Percentiles rank a stretch among this genome's conserved stretches.
phyloP scores from a whole-genome alignment of 108 stramenopile species.

The Mayamaea pseudoterrestris region DNA sequence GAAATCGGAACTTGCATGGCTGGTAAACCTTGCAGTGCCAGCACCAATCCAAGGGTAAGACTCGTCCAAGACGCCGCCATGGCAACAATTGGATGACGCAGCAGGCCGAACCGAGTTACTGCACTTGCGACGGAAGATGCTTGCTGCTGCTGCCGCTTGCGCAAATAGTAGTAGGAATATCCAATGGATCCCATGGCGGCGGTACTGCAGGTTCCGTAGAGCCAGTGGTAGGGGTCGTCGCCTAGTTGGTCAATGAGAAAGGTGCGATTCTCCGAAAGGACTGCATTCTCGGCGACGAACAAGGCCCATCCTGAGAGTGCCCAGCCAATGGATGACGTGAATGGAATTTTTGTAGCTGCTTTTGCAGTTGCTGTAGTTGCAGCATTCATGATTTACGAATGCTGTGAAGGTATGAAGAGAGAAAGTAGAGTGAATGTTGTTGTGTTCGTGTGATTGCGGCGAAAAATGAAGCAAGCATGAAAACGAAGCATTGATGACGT shows the following conservation, averaged over 20 bases:
- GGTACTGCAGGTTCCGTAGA: constrained; percentile 69
- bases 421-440: too few species aligned
- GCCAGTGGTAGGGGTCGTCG: constrained; percentile 59
- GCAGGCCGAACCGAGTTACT: too few species aligned
- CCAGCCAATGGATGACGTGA: too few species aligned
- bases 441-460: too few species aligned
- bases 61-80: constrained; percentile 19
- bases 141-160: constrained; percentile 15
- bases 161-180: constrained; percentile 57
- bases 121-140: neutral
- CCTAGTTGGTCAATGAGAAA: constrained; percentile 45
- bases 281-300: constrained; percentile 73
- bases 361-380: too few species aligned
- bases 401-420: too few species aligned
- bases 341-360: too few species aligned
- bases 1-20: constrained; percentile 72
- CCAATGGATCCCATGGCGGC: constrained; percentile 62
- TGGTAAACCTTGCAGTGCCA: constrained; percentile 65
- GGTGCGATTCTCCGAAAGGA: constrained; percentile 84
- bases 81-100: too few species aligned
- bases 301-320: constrained; percentile 68
- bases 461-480: too few species aligned
- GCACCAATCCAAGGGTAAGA: constrained; percentile 47
- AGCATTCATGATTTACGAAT: too few species aligned
- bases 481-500: too few species aligned